Evolutionary conservation across 176 grass and related monocot genomes (phyloP).

Genomic region (Guadua angustifolia): DNA sequence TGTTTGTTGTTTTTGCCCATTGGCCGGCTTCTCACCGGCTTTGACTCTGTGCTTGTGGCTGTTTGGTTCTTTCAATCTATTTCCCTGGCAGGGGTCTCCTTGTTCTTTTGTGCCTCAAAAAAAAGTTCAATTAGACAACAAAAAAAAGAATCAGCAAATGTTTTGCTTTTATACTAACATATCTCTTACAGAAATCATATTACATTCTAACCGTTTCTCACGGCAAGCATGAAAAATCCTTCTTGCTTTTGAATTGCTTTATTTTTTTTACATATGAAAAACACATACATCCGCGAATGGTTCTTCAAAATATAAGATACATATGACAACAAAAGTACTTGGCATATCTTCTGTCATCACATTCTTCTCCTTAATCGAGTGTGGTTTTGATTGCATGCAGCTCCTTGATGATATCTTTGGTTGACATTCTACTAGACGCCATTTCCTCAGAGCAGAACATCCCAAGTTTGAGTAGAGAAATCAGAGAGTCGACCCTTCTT

Average conservation of each 20-base stretch:
- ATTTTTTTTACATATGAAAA: not conserved
- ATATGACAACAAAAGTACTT: not conserved
- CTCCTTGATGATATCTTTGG: constrained; percentile 34
- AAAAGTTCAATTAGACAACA: no score
- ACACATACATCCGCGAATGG: not conserved
- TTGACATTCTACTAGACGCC: constrained; percentile 9
- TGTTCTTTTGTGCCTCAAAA: no score
- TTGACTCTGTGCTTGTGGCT: no score
- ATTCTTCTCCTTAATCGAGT: not conserved
- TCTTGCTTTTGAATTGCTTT: not conserved
- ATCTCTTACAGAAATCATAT: not conserved
- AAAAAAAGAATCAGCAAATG: no score
- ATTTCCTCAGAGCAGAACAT: constrained; percentile 42
- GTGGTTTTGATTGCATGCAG: constrained; percentile 1
- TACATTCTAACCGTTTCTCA: not conserved
- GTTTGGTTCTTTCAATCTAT: no score
- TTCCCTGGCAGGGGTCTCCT: no score
- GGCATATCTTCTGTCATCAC: not conserved
- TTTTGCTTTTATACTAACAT: no score
- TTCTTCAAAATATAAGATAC: not conserved
- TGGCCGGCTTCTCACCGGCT: no score
- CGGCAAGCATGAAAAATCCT: not conserved
- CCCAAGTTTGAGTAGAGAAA: constrained; percentile 31
- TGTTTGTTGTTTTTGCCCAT: no score
- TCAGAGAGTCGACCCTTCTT: not conserved